Conservation (phyloP, 768 basidiomycete species). For the Pholiota conissans region DNA sequence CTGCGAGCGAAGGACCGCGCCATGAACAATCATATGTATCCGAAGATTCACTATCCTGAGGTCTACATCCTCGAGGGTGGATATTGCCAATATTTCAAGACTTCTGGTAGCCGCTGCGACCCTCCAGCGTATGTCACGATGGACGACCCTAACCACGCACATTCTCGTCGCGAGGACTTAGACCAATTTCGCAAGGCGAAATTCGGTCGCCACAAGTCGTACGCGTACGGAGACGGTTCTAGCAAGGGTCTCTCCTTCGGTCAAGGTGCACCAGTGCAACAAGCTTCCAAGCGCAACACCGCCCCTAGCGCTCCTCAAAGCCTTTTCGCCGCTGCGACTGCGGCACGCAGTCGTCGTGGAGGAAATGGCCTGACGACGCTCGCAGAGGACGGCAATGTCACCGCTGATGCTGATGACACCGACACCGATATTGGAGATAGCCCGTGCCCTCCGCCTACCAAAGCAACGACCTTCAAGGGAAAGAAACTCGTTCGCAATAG, state of each 20-base stretch:
- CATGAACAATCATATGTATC: conserved; percentile 86
- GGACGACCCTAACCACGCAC: conserved; percentile 88
- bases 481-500: conserved; percentile 54
- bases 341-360: conserved; percentile 63
- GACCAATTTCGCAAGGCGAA: conserved; percentile 90
- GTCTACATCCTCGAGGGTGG: conserved; percentile 97
- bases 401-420: conserved; percentile 68
- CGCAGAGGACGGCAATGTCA: conserved; percentile 62
- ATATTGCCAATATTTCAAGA: conserved; percentile 84
- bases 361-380: conserved; percentile 57
- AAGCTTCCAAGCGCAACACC: conserved; percentile 64
- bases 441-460: conserved; percentile 82
- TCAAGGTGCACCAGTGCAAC: conserved; percentile 26
- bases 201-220: conserved; percentile 89
- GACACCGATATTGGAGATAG: conserved; percentile 82
- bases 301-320: conserved; percentile 54
- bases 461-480: conserved; percentile 51
- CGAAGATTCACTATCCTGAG: conserved; percentile 93
- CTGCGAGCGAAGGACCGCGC: conserved; percentile 88
- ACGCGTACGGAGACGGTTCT: conserved; percentile 82
- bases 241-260: conserved; percentile 34
- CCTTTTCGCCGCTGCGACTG: conserved; percentile 70
- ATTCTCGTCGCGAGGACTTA: conserved; percentile 80
- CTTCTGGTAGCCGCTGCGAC: conserved; percentile 68
- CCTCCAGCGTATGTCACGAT: conserved; percentile 87